Conservation (phyloP, 2,329 filamentous ascomycete species). For the Alternaria burnsii region DNA sequence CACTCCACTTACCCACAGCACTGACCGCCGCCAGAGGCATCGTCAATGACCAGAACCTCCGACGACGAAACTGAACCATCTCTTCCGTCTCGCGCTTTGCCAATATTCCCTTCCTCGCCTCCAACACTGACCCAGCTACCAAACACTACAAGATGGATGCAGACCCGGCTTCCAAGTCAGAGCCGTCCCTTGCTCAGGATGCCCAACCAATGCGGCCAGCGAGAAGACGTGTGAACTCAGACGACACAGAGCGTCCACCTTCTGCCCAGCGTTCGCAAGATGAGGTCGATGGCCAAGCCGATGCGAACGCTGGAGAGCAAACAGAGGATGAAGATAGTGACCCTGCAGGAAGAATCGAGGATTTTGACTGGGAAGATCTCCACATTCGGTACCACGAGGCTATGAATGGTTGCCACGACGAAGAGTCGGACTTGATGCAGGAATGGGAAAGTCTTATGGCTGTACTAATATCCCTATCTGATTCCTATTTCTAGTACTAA, state of each 20-base stretch:
- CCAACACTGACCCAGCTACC: conserved; percentile 10
- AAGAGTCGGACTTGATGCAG: conserved; percentile 71
- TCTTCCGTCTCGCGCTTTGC: conserved; percentile 22
- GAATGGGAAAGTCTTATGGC: conserved; percentile 66
- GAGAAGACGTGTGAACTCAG: conserved; percentile 25
- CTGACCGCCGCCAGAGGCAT: conserved; percentile 31
- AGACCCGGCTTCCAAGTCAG: conserved; percentile 12
- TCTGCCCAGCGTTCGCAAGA: conserved; percentile 34
- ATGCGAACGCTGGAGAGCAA: conserved; percentile 15
- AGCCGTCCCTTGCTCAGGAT: conserved; percentile 20
- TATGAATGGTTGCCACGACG: conserved; percentile 67
- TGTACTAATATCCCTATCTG: conserved; percentile 31
- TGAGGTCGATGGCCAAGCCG: conserved; percentile 17
- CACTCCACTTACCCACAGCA: conserved; percentile 35
- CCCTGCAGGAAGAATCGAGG: conserved; percentile 52
- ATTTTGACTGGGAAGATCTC: conserved; percentile 82
- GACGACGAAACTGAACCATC: conserved; percentile 33
- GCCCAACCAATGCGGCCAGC: conserved; percentile 13
- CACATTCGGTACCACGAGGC: conserved; percentile 72
- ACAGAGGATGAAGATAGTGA: conserved; percentile 33
- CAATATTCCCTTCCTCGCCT: conserved; percentile 29
- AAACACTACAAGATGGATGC: conserved; percentile 27
- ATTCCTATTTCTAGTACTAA: conserved; percentile 14
- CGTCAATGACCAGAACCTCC: conserved; percentile 25
- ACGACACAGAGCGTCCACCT: conserved; percentile 38